Conservation (phyloP, 2,329 filamentous ascomycete genomes). For the Penicillium corylophilum region DNA sequence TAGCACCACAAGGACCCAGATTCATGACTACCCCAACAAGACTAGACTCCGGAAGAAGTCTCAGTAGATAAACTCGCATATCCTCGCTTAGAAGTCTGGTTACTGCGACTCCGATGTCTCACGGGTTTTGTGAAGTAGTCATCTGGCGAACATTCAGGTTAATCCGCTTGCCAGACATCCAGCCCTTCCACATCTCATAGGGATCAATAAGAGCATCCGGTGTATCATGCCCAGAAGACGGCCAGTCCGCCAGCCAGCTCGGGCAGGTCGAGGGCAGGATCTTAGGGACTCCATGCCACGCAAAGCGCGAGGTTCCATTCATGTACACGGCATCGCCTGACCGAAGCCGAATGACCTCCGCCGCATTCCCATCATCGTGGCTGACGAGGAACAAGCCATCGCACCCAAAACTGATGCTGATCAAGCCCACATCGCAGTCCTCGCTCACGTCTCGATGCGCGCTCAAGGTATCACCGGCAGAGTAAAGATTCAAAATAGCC, state of each 20-base stretch:
- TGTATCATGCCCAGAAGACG: constrained; percentile 49
- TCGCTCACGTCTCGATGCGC: constrained; percentile 94
- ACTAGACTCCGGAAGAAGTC: neutral
- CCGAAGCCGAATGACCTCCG: constrained; percentile 61
- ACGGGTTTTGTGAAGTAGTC: constrained; percentile 49
- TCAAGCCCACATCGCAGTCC: constrained; percentile 70
- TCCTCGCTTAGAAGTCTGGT: neutral
- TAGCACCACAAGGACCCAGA: no score
- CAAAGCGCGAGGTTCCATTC: constrained; percentile 75
- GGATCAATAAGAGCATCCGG: constrained; percentile 26
- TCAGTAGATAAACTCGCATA: neutral
- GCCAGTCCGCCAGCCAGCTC: constrained; percentile 71
- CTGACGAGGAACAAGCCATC: constrained; percentile 86
- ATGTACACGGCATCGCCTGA: constrained; percentile 93
- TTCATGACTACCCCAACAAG: neutral
- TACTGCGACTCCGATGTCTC: neutral
- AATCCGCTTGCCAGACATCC: constrained; percentile 84
- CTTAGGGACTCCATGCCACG: constrained; percentile 94
- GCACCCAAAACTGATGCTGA: constrained; percentile 86
- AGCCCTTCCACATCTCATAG: constrained; percentile 73
- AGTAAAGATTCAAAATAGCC: constrained; percentile 92
- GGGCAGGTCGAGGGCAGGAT: constrained; percentile 80
- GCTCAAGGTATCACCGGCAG: constrained; percentile 84
- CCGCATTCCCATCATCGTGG: constrained; percentile 52
- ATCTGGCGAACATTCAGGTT: constrained; percentile 94